Evolutionary conservation across 371 early-diverging fungal species (phyloP).

Genomic region (Paramicrosporidium saccamoebae): DNA sequence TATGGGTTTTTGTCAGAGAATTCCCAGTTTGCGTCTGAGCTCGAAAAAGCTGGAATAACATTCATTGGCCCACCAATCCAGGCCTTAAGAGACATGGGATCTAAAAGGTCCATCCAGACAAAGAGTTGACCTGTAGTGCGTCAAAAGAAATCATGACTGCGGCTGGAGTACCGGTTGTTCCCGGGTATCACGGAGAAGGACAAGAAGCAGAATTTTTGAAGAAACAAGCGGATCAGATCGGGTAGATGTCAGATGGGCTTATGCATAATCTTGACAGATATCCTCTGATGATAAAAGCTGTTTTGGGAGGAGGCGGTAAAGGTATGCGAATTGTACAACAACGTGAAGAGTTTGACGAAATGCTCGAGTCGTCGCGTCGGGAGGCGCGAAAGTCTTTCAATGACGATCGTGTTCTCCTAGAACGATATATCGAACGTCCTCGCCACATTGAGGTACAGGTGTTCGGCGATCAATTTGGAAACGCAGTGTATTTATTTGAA

Average conservation of each 20-base stretch:
- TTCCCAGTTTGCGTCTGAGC: conserved; percentile 41
- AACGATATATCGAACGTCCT: conserved; percentile 48
- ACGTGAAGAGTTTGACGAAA: conserved; percentile 38
- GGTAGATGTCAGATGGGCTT: conserved; percentile 4
- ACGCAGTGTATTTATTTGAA: conserved; percentile 67
- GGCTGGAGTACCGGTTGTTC: conserved; percentile 65
- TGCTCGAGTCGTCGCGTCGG: conserved; percentile 42
- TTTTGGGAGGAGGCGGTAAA: conserved; percentile 90
- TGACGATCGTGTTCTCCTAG: conserved; percentile 62
- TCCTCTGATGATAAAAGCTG: conserved; percentile 81
- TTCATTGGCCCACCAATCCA: conserved; percentile 78
- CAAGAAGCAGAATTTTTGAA: conserved; percentile 37
- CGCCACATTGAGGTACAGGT: conserved; percentile 89
- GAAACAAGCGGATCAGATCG: conserved; percentile 36
- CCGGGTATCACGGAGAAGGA: conserved; percentile 74
- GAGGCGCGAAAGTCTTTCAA: conserved; percentile 71
- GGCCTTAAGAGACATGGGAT: conserved; percentile 79
- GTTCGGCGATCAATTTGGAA: conserved; percentile 58
- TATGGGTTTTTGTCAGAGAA: conserved; percentile 92
- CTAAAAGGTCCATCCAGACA: conserved; percentile 26
- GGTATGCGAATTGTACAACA: conserved; percentile 60
- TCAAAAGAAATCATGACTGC: conserved; percentile 61
- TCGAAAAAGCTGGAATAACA: conserved; percentile 16
- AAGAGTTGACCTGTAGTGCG: conserved; percentile 12
- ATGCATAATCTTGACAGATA: conserved; percentile 7